Percentiles rank a stretch among this genome's conserved stretches.
Evolutionary conservation across 176 grass and related monocot genomes (phyloP).

Genomic region (Alloteropsis semialata): DNA sequence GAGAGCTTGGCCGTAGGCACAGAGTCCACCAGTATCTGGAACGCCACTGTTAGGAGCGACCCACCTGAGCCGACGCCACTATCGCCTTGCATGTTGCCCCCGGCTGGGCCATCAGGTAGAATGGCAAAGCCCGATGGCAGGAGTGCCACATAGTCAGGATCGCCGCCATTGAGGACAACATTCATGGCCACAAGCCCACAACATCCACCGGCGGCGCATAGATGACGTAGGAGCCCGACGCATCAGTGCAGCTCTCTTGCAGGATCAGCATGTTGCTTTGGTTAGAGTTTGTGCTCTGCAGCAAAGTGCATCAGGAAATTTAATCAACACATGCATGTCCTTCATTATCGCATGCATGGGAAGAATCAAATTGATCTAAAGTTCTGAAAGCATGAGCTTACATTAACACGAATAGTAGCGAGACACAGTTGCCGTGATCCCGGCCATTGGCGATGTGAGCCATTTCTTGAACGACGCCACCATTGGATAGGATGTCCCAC

Average conservation of each 20-base stretch:
- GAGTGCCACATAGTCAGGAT: slow-evolving; percentile 85
- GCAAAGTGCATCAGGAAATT: background rate
- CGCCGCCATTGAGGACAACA: slow-evolving; percentile 91
- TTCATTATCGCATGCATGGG: background rate
- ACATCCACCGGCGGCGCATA: slow-evolving; percentile 96
- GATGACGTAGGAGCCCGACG: slow-evolving; percentile 88
- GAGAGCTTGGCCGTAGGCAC: slow-evolving; percentile 95
- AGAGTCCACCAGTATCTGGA: slow-evolving; percentile 95
- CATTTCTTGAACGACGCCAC: slow-evolving; percentile 97
- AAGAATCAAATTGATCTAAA: background rate
- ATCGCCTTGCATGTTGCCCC: background rate
- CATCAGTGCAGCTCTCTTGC: slow-evolving; percentile 94
- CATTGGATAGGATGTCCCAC: slow-evolving; percentile 99
- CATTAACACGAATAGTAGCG: slow-evolving; percentile 91
- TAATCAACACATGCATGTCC: background rate
- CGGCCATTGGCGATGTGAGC: slow-evolving; percentile 96
- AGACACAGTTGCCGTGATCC: slow-evolving; percentile 94
- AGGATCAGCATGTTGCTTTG: slow-evolving; percentile 99
- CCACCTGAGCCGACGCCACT: slow-evolving; percentile 46
- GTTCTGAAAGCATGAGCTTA: slow-evolving; percentile 11
- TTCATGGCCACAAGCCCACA: slow-evolving; percentile 98
- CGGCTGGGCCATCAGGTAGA: slow-evolving; percentile 53
- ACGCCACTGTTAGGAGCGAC: slow-evolving; percentile 90
- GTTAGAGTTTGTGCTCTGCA: slow-evolving; percentile 95
- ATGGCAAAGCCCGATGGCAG: slow-evolving; percentile 94